Conservation (phyloP, 768 basidiomycete genomes). For the Lentinus tigrinus region DNA sequence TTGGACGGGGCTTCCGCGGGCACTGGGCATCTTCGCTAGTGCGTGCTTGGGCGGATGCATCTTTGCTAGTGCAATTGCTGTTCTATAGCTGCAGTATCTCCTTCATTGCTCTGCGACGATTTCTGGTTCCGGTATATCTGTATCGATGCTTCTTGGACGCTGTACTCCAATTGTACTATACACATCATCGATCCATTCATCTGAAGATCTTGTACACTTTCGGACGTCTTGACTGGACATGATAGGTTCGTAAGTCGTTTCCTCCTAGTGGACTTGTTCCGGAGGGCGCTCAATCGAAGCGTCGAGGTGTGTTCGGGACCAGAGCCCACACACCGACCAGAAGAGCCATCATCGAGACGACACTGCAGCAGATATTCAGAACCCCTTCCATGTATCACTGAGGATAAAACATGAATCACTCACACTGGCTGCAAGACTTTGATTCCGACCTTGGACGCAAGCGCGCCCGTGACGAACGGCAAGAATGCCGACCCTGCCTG, state of each 20-base stretch:
- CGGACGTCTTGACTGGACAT: too few relatives aligned
- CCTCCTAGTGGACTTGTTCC: too few relatives aligned
- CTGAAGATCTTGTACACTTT: too few relatives aligned
- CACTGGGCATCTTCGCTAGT: slow-evolving; percentile 23
- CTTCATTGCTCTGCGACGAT: too few relatives aligned
- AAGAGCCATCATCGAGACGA: slow-evolving; percentile 1
- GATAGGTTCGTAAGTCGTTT: too few relatives aligned
- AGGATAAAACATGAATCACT: slow-evolving; percentile 16
- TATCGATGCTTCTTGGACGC: too few relatives aligned
- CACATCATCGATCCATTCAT: too few relatives aligned
- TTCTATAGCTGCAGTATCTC: background rate
- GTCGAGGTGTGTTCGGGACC: slow-evolving; percentile 7
- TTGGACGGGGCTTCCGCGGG: slow-evolving; percentile 23
- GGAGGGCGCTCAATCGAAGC: background rate
- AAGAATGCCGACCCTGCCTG: slow-evolving; percentile 48
- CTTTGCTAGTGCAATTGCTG: background rate
- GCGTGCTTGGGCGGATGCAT: slow-evolving; percentile 22
- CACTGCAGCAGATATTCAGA: background rate
- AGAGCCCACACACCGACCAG: slow-evolving; percentile 14
- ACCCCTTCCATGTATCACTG: too few relatives aligned
- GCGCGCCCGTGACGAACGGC: slow-evolving; percentile 49
- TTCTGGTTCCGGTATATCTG: too few relatives aligned
- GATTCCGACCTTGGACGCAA: slow-evolving; percentile 44
- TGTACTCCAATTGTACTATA: too few relatives aligned
- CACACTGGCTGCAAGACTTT: slow-evolving; percentile 47